Evolutionary conservation across 1,284 basidiomycete genomes (phyloP).

Genomic region (Leccinum colubrinum): DNA sequence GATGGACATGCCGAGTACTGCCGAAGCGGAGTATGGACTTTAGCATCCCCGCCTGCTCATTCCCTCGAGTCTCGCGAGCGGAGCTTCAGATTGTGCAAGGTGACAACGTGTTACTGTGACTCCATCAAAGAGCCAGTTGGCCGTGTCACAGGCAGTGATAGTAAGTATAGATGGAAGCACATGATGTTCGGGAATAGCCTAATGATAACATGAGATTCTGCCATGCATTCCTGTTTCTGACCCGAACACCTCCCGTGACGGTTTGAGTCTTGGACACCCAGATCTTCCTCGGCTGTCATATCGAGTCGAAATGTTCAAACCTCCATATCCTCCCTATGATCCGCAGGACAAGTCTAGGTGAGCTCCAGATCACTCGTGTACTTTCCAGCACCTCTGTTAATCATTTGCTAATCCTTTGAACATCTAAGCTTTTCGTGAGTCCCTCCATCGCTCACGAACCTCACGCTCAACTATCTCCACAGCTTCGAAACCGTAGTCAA

Average conservation of each 20-base stretch:
- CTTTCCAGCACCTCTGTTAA: neutral
- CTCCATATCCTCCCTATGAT: slow-evolving; percentile 63
- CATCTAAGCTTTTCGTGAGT: slow-evolving; percentile 49
- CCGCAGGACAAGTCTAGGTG: slow-evolving; percentile 62
- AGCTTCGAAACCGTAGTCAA: slow-evolving; percentile 59
- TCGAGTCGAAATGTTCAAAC: slow-evolving; percentile 37
- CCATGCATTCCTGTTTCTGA: neutral
- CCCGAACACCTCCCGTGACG: neutral
- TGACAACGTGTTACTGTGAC: too few species aligned
- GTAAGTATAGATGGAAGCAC: neutral
- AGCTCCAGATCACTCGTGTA: slow-evolving; percentile 13
- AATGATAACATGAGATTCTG: slow-evolving; percentile 1
- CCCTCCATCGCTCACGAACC: neutral
- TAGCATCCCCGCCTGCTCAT: too few species aligned
- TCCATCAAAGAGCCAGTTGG: too few species aligned
- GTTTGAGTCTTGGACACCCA: neutral
- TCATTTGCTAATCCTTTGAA: neutral
- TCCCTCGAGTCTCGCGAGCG: too few species aligned
- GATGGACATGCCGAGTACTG: too few species aligned
- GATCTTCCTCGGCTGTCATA: neutral
- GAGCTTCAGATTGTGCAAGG: too few species aligned
- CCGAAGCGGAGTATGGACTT: too few species aligned
- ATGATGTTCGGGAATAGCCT: neutral
- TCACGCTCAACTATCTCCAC: slow-evolving; percentile 23
- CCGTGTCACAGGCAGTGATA: too few species aligned